These are phyloP conservation scores for Xerophyta viscosa DNA, from an alignment of 106 monocot species.

Conservation along the genomic window DNA sequence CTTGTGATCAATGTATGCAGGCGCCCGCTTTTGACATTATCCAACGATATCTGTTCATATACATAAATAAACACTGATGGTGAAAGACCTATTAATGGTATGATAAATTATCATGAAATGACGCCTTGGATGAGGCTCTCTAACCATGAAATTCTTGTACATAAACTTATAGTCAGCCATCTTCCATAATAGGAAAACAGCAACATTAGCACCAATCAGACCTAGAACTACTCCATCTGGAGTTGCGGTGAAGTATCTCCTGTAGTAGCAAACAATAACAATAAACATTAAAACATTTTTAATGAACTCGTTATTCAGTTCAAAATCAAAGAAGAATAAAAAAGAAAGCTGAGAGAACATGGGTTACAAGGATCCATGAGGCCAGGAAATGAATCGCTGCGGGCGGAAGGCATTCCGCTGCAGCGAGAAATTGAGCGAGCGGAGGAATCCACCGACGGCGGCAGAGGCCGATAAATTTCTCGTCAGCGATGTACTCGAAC, in stretches of 20 bases:
- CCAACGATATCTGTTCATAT: constrained; percentile 66
- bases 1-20: constrained; percentile 77
- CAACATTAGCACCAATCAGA: constrained; percentile 74
- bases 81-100: not conserved
- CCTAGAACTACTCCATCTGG: constrained; percentile 49
- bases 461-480: too few species aligned
- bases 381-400: too few species aligned
- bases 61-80: constrained; percentile 3
- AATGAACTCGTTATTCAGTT: too few species aligned
- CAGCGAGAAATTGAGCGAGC: too few species aligned
- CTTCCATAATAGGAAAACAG: constrained; percentile 70
- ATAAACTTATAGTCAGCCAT: constrained; percentile 65
- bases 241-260: constrained; percentile 3
- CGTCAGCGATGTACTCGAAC: too few species aligned
- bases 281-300: too few species aligned
- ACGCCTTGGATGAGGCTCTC: not conserved
- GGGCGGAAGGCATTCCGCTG: too few species aligned
- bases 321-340: too few species aligned
- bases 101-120: not conserved
- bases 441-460: too few species aligned
- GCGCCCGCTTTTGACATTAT: constrained; percentile 67
- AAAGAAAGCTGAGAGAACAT: too few species aligned
- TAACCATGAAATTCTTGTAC: constrained; percentile 74
- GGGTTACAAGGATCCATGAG: too few species aligned
- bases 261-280: too few species aligned